phyloP scores from a whole-genome alignment of 495 filamentous ascomycete species.

The Pseudoneurospora amorphoporcata region DNA sequence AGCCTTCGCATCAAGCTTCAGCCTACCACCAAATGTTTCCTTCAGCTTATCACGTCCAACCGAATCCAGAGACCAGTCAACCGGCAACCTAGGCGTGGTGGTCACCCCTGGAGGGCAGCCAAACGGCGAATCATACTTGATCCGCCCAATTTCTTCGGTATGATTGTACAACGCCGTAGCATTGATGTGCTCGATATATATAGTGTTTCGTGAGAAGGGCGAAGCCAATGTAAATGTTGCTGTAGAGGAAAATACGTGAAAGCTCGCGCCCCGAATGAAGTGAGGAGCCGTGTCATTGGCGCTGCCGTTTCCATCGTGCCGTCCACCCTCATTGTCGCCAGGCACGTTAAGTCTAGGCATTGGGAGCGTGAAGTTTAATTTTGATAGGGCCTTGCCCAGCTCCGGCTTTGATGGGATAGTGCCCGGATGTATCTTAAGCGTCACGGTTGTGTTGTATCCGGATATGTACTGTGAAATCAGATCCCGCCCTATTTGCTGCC shows the following conservation, averaged over 20 bases:
- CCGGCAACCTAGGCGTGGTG: slow-evolving; percentile 64
- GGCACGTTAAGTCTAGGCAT: slow-evolving; percentile 54
- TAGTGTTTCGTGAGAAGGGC: slow-evolving; percentile 56
- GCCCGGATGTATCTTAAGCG: slow-evolving; percentile 52
- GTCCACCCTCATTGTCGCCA: slow-evolving; percentile 26
- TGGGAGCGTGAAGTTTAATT: slow-evolving; percentile 54
- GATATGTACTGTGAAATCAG: slow-evolving; percentile 80
- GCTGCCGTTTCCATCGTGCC: not conserved
- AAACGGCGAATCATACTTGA: slow-evolving; percentile 64
- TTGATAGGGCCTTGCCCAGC: slow-evolving; percentile 62
- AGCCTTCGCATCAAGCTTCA: slow-evolving; percentile 73
- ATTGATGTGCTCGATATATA: slow-evolving; percentile 68
- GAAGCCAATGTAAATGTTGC: slow-evolving; percentile 77
- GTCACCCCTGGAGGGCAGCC: slow-evolving; percentile 64
- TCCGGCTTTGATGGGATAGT: slow-evolving; percentile 65
- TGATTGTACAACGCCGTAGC: slow-evolving; percentile 80
- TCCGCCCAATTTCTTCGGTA: slow-evolving; percentile 63
- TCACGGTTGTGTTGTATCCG: slow-evolving; percentile 72
- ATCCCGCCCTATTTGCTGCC: slow-evolving; percentile 51
- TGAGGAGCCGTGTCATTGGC: slow-evolving; percentile 31
- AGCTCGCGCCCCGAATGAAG: slow-evolving; percentile 79
- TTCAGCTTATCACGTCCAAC: slow-evolving; percentile 75
- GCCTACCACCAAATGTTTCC: slow-evolving; percentile 69
- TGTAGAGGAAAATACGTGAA: slow-evolving; percentile 77
- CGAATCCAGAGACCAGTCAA: slow-evolving; percentile 62